Conservation (phyloP, 2,329 filamentous ascomycete species). For the Trichophyton schoenleinii region DNA sequence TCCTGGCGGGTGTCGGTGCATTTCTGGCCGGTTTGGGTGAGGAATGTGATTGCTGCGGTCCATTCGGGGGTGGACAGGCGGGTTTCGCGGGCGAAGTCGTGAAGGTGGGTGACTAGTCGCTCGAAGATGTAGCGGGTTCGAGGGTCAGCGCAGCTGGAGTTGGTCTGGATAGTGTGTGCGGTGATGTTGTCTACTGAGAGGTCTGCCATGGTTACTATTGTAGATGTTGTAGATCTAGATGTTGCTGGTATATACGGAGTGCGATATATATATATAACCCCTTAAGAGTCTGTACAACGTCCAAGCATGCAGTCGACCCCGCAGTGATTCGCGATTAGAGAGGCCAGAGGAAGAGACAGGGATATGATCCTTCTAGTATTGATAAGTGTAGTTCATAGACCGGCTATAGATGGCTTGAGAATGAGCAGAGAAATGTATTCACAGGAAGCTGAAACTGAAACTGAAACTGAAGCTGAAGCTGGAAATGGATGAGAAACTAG, state of each 20-base stretch:
- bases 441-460: neutral
- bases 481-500: too few species aligned
- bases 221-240: neutral
- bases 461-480: neutral
- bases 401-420: too few species aligned
- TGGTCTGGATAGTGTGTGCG: conserved; percentile 47
- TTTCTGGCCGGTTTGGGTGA: conserved; percentile 61
- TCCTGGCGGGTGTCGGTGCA: conserved; percentile 61
- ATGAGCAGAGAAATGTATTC: neutral
- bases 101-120: conserved; percentile 61
- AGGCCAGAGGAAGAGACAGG: neutral
- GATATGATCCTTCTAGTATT: neutral
- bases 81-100: conserved; percentile 72
- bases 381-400: too few species aligned
- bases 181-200: conserved; percentile 23
- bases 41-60: conserved; percentile 60
- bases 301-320: neutral
- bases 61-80: conserved; percentile 64
- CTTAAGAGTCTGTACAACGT: neutral
- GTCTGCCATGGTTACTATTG: conserved; percentile 9
- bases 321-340: neutral
- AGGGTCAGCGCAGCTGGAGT: conserved; percentile 53
- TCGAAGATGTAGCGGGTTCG: conserved; percentile 61
- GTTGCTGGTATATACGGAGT: neutral
- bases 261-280: neutral